Conservation (phyloP, 2,329 filamentous ascomycete species). For the Neurospora sp. region DNA sequence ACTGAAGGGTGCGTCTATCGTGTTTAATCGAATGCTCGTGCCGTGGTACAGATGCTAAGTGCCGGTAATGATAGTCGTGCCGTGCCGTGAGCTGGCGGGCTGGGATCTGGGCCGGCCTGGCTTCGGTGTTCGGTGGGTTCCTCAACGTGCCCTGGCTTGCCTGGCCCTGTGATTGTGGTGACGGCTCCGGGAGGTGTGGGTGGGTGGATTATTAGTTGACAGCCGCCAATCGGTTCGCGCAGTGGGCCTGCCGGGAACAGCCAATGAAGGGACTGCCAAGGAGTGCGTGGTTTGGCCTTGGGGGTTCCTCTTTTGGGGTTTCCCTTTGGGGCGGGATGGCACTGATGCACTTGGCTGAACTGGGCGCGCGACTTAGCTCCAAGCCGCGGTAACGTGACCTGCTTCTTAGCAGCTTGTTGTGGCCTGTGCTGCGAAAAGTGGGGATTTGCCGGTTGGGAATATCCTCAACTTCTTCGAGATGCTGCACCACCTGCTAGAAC, state of each 20-base stretch:
- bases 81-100: background rate
- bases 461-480: constrained; percentile 11
- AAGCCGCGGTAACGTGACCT: constrained; percentile 5
- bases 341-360: background rate
- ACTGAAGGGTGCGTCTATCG: background rate
- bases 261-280: background rate
- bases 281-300: background rate
- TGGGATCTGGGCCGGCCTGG: background rate
- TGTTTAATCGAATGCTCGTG: background rate
- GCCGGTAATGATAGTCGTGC: background rate
- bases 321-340: background rate
- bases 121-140: background rate
- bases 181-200: background rate
- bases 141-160: background rate
- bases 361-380: too few species aligned
- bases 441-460: constrained; percentile 12
- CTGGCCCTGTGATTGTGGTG: background rate
- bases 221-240: background rate
- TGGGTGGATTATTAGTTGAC: background rate
- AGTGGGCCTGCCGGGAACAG: background rate
- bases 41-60: background rate
- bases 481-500: constrained; percentile 8
- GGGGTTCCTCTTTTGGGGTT: background rate
- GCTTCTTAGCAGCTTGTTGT: constrained; percentile 3
- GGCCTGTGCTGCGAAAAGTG: constrained; percentile 9